Evolutionary conservation across 2,329 filamentous ascomycete species (phyloP).

Genomic region (Gremmenia infestans): DNA sequence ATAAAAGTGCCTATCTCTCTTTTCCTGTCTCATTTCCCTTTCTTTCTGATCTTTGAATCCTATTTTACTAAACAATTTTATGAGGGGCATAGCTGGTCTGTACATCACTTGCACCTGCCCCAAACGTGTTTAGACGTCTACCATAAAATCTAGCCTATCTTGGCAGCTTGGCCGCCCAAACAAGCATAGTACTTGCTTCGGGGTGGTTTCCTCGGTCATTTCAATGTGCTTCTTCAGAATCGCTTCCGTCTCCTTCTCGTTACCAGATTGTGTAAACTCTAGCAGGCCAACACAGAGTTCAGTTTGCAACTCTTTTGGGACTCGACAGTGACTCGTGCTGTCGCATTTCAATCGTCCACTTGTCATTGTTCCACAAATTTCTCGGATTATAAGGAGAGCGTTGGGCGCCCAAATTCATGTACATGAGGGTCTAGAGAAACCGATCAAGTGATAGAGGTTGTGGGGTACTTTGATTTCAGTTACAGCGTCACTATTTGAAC

Average conservation of each 20-base stretch:
- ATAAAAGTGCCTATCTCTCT: too few species aligned
- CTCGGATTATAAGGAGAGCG: background rate
- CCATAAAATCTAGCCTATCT: too few species aligned
- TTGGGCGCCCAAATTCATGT: background rate
- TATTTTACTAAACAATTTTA: too few species aligned
- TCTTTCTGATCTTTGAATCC: too few species aligned
- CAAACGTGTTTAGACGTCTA: too few species aligned
- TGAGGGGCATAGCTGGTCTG: too few species aligned
- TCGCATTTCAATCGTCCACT: background rate
- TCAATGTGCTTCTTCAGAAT: background rate
- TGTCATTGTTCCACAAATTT: background rate
- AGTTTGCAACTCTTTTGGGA: background rate
- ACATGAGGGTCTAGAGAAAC: background rate
- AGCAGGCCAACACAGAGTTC: background rate
- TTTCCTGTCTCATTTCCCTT: too few species aligned
- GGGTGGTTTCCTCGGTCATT: background rate
- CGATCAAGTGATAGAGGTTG: background rate
- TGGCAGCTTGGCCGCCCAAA: background rate
- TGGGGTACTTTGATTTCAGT: background rate
- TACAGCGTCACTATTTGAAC: background rate
- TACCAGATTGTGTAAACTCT: background rate
- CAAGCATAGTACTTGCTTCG: background rate
- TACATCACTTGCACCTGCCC: too few species aligned
- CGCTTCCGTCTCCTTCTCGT: background rate
- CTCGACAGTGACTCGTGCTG: background rate